phyloP scores from a whole-genome alignment of 2,329 filamentous ascomycete species.

The Zymoseptoria ardabiliae region DNA sequence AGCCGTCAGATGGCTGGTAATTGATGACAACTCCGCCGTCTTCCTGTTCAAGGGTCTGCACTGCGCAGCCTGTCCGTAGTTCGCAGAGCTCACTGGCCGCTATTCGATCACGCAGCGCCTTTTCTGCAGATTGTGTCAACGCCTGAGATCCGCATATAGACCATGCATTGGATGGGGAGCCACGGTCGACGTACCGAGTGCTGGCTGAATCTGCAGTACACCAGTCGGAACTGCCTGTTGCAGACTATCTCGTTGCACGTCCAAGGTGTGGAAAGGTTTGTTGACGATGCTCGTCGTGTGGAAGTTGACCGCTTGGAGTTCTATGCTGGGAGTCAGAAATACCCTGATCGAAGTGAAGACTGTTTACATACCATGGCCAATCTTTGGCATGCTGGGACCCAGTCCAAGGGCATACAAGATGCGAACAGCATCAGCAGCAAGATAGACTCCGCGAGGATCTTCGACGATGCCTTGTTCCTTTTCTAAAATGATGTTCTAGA shows the following conservation, averaged over 20 bases:
- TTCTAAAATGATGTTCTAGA: slow-evolving; percentile 5
- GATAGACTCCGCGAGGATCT: slow-evolving; percentile 7
- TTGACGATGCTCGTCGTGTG: not conserved
- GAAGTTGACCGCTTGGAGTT: slow-evolving; percentile 2
- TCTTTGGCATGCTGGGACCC: slow-evolving; percentile 2
- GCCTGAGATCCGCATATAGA: not conserved
- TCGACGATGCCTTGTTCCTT: slow-evolving; percentile 2
- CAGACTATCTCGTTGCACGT: slow-evolving; percentile 1
- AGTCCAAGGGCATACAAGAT: slow-evolving; percentile 4
- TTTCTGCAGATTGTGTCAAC: not conserved
- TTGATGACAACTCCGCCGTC: slow-evolving; percentile 19
- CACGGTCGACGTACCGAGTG: slow-evolving; percentile 1
- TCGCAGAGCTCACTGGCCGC: slow-evolving; percentile 1
- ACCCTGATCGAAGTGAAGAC: not conserved
- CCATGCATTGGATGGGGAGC: not conserved
- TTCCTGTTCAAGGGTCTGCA: slow-evolving; percentile 7
- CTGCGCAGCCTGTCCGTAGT: slow-evolving; percentile 3
- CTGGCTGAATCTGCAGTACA: slow-evolving; percentile 6
- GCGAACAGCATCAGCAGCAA: slow-evolving; percentile 4
- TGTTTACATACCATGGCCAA: slow-evolving; percentile 3
- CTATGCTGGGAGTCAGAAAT: not conserved
- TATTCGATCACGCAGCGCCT: not conserved
- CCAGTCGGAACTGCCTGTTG: slow-evolving; percentile 4
- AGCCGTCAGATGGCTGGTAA: slow-evolving; percentile 1
- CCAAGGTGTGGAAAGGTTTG: slow-evolving; percentile 1